Conservation (phyloP, 108 stramenopile species). For the Heterococcus sp. region DNA sequence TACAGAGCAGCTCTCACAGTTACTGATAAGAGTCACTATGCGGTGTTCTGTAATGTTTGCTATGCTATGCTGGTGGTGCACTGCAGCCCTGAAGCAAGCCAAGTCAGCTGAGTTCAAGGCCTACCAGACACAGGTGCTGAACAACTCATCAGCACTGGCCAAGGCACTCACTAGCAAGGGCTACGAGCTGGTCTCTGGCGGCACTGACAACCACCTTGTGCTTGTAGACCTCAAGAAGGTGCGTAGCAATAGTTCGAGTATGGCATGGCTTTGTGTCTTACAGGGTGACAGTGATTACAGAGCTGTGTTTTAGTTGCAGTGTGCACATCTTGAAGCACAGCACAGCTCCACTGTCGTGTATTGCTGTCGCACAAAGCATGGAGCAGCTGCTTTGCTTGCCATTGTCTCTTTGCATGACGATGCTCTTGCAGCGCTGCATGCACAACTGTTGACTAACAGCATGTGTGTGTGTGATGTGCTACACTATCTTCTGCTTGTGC, state of each 20-base stretch:
- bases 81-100: slow-evolving; percentile 49
- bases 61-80: background rate
- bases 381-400: too few species aligned
- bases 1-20: too few species aligned
- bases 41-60: too few species aligned
- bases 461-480: background rate
- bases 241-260: too few species aligned
- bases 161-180: slow-evolving; percentile 73
- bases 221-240: slow-evolving; percentile 93
- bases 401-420: background rate
- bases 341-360: too few species aligned
- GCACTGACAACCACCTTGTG: slow-evolving; percentile 98
- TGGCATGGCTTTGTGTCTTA: too few species aligned
- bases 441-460: background rate
- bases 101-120: slow-evolving; percentile 74
- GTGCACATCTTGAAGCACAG: too few species aligned
- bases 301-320: too few species aligned
- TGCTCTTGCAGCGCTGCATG: background rate
- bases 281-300: too few species aligned
- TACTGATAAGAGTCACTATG: too few species aligned
- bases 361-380: too few species aligned
- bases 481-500: slow-evolving; percentile 2
- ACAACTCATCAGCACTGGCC: slow-evolving; percentile 60
- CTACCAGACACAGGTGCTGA: slow-evolving; percentile 75
- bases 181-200: slow-evolving; percentile 92